Evolutionary conservation across 768 basidiomycete species (phyloP), one percentile per base, ranked within the genome.

Genomic region (Rhodosporidiobolus odoratus): DNA sequence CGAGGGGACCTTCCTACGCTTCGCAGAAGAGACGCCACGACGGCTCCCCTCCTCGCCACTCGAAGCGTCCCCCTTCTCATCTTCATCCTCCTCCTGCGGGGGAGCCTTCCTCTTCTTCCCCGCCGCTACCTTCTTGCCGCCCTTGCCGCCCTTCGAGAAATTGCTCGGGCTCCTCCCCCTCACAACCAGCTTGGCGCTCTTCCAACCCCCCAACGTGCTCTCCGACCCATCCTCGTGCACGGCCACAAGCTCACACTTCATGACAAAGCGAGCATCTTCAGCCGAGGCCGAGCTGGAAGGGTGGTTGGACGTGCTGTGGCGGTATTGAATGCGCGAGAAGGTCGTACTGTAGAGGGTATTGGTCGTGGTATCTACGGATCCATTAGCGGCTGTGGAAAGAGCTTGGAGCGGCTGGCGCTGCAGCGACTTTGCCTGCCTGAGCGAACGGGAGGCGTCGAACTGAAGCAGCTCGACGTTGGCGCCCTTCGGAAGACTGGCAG

Each of bases 301-400:
- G 41, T 58, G 56, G 54, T 69, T 69, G 19, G 63, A 5, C 0
- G 69, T 70, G 38, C 52, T 30, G 27, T 52, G 15, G 52, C 63
- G 48, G 52, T 37, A 70, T 30, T 61, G 69, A 21, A 70, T 32
- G n/a, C 63, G 58, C 15, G 38, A 5, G 32, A 70, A 70, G 15
- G 35, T 25, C 15, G 62, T 35, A 1, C 35, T 30, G 58, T 45
- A n/a, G 23, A 40, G 37, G n/a, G 25, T 61, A 23, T 30, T 35
- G 30, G 60, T 9, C 17, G 60, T 37, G 50, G 59, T 21, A 37
- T 23, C 34, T n/a, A n/a, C n/a, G n/a, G n/a, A n/a, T n/a, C n/a
- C n/a, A n/a, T n/a, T n/a, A 21, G 37, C 21, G n/a, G 4, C 16
- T 8, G n/a, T 19, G 30, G 21, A 27, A 9, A 30, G 27, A 30